A percentile compares a stretch with the other conserved stretches of the same genome.
These are phyloP conservation scores for Mallotus nudiflorus DNA, from an alignment of 345 rosid species.

Conservation along the genomic window DNA sequence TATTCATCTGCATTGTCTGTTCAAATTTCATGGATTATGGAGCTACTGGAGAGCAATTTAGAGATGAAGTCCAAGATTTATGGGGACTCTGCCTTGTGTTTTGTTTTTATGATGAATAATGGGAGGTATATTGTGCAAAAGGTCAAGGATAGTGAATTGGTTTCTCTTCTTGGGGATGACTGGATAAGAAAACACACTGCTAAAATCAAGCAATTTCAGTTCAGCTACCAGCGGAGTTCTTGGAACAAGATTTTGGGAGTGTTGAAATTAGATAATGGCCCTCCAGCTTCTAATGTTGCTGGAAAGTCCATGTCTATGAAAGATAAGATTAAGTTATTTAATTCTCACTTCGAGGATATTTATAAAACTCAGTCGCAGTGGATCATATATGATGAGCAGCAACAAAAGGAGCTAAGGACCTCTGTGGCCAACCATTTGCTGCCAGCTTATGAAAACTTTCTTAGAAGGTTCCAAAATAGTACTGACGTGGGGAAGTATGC, in stretches of 20 bases:
- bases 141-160: slow-evolving; percentile 70
- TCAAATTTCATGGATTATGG: slow-evolving; percentile 91
- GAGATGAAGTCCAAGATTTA: slow-evolving; percentile 83
- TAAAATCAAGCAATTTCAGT: slow-evolving; percentile 11
- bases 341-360: background rate
- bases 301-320: background rate
- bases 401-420: background rate
- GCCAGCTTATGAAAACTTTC: background rate
- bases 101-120: slow-evolving; percentile 84
- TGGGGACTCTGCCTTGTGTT: slow-evolving; percentile 58
- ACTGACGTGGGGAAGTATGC: slow-evolving; percentile 2
- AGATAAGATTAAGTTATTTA: background rate
- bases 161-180: slow-evolving; percentile 78
- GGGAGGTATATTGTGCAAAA: slow-evolving; percentile 83
- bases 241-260: slow-evolving; percentile 70
- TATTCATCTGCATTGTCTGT: slow-evolving; percentile 62
- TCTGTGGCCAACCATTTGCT: background rate
- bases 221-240: slow-evolving; percentile 61
- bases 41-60: slow-evolving; percentile 83
- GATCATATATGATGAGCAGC: background rate
- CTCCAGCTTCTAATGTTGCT: background rate
- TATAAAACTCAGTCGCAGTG: background rate
- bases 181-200: slow-evolving; percentile 84
- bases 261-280: slow-evolving; percentile 31
- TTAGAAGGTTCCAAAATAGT: background rate